Conservation (phyloP, 306 rosid genomes). For the Medicago ruthenica region DNA sequence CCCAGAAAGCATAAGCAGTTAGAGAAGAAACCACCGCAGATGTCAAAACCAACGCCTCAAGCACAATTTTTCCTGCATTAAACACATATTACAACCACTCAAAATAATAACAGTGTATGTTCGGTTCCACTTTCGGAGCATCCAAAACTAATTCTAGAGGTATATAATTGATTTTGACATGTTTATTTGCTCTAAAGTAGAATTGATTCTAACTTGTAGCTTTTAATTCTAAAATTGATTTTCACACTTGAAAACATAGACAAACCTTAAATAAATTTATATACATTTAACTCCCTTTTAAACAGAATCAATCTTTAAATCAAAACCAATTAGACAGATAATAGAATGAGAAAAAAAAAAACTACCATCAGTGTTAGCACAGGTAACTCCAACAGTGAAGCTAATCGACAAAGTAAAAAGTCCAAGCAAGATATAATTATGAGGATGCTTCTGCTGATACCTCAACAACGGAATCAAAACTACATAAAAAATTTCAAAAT, state of each 20-base stretch:
- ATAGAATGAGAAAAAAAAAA: neutral
- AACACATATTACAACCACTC: conserved; percentile 12
- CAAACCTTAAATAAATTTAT: no score
- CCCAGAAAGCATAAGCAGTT: conserved; percentile 94
- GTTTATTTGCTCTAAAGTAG: no score
- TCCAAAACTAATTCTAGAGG: no score
- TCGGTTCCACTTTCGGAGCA: no score
- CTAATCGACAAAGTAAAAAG: conserved; percentile 82
- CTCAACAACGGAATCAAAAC: conserved; percentile 85
- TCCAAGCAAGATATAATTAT: conserved; percentile 83
- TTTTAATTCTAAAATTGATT: neutral
- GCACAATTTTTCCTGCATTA: conserved; percentile 83
- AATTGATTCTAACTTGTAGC: no score
- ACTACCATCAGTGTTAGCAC: conserved; percentile 84
- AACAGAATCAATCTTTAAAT: no score
- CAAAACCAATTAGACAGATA: no score
- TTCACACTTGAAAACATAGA: no score
- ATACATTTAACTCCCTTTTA: no score
- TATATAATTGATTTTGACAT: no score
- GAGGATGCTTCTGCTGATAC: conserved; percentile 89
- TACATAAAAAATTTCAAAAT: conserved; percentile 47
- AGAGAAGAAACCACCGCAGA: conserved; percentile 84
- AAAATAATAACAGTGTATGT: no score
- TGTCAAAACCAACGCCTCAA: conserved; percentile 91
- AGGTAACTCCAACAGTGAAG: conserved; percentile 80